A percentile compares a stretch with the other conserved stretches of the same genome.
phyloP scores from a whole-genome alignment of 1,139 yeast genomes.

The Pichia sp. region DNA sequence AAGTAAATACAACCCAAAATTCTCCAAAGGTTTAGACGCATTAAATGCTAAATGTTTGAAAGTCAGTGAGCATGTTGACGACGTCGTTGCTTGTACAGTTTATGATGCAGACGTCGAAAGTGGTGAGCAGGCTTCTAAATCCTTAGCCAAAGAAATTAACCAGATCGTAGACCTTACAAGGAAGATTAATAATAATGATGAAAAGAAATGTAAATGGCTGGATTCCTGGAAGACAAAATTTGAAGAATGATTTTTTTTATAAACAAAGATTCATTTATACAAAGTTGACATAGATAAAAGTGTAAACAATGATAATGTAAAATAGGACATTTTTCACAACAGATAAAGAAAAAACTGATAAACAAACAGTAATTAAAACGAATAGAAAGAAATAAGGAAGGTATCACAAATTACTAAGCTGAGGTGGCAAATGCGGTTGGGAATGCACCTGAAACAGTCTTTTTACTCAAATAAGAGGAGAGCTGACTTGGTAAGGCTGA shows the following conservation, averaged over 20 bases:
- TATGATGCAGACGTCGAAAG: slow-evolving; percentile 39
- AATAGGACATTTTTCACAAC: not conserved
- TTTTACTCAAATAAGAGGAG: slow-evolving; percentile 15
- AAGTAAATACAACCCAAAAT: slow-evolving; percentile 30
- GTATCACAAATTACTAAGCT: not conserved
- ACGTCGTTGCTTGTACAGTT: slow-evolving; percentile 46
- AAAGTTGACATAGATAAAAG: not conserved
- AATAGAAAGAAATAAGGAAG: not conserved
- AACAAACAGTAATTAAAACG: not conserved
- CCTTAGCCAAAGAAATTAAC: slow-evolving; percentile 33
- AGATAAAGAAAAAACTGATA: not conserved
- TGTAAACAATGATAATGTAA: not conserved
- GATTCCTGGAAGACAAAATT: slow-evolving; percentile 47
- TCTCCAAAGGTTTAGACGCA: slow-evolving; percentile 32
- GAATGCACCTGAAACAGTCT: slow-evolving; percentile 13
- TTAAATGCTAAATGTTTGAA: slow-evolving; percentile 35
- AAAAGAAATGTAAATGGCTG: slow-evolving; percentile 48
- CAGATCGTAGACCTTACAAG: slow-evolving; percentile 37
- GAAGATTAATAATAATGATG: slow-evolving; percentile 38
- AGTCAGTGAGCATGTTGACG: slow-evolving; percentile 40
- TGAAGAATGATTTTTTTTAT: slow-evolving; percentile 17
- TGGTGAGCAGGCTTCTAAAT: slow-evolving; percentile 31
- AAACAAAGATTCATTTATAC: not conserved
- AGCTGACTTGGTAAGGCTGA: slow-evolving; percentile 18
- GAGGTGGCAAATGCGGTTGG: slow-evolving; percentile 14